Evolutionary conservation across 23 red algal genomes (phyloP), one percentile per base, ranked within the genome.

Genomic region (Gracilariopsis chorda): DNA sequence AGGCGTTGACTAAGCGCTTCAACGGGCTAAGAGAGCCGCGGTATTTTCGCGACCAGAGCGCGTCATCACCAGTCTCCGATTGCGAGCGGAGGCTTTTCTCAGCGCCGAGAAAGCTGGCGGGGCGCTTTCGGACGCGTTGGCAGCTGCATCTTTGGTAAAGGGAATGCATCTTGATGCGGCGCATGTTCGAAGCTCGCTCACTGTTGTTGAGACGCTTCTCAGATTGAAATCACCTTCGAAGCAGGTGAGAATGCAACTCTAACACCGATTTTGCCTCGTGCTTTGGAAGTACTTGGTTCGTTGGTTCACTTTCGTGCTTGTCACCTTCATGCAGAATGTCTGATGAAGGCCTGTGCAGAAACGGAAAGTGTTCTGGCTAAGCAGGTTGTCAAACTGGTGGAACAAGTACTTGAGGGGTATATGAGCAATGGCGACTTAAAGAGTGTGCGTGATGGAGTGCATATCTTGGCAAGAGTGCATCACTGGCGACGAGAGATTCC

Each of bases 21-120:
- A 11, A 14, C 77, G 80, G 42, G 77, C 52, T 19, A 20, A 57
- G 17, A 49, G 58, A 12, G 88, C 88, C 5, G 88, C 88, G 9
- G 32, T 43, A 41, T 25, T 39, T 5, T 14, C 42, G 20, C 53
- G 77, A 21, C 59, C 88, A 59, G 40, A 23, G 46, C 73, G 88
- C 13, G 77, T 82, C 1, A 41, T 82, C n/a, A 59, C 56, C 20
- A 75, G 55, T 12, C 51, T 82, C 10, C 72, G 75, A 2, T 36
- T 91, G 43, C 77, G 45, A 21, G 88, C 88, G 10, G 75, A 91
- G 33, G 88, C 73, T 12, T 59, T 65, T 51, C 42, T 91, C 36
- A 48, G 13, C 30, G 72, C 27, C 3, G 75, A 51, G 3, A 43
- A 49, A 3, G 63, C 34, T 32, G 60, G 55, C 42, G 58, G 34